Conservation (phyloP, 768 basidiomycete genomes). For the Termitomyces sp. region DNA sequence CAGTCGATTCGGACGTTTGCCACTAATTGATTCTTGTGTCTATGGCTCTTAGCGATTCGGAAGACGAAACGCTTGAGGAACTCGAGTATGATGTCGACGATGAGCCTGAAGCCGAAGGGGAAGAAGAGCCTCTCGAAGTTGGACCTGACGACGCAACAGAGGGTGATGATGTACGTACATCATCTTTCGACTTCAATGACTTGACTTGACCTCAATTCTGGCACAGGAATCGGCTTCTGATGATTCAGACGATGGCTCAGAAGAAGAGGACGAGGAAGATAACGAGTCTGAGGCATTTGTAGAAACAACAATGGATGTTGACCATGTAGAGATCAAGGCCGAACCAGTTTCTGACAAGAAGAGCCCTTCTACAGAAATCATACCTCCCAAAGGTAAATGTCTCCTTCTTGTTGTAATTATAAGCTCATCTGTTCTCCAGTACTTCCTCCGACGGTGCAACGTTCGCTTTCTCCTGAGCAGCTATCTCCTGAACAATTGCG, state of each 20-base stretch:
- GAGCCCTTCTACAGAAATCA: constrained; percentile 7
- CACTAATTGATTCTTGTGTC: constrained; percentile 2
- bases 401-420: background rate
- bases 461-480: constrained; percentile 38
- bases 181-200: constrained; percentile 12
- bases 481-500: constrained; percentile 41
- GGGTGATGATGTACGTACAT: constrained; percentile 58
- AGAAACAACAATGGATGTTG: constrained; percentile 25
- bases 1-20: background rate
- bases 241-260: constrained; percentile 52
- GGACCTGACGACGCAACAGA: constrained; percentile 60
- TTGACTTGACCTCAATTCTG: background rate
- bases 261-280: constrained; percentile 50
- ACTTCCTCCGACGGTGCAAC: constrained; percentile 19
- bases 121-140: constrained; percentile 44
- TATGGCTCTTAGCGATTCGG: constrained; percentile 59
- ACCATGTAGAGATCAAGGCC: constrained; percentile 13
- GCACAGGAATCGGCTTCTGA: constrained; percentile 56
- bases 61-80: constrained; percentile 60
- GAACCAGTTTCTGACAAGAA: constrained; percentile 16
- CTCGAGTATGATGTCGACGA: constrained; percentile 53
- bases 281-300: constrained; percentile 18
- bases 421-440: constrained; percentile 6
- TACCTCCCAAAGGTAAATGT: constrained; percentile 9
- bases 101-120: constrained; percentile 44